These are phyloP conservation scores for Ceratocystis smalleyi DNA, from an alignment of 2,329 filamentous ascomycete genomes.

Conservation along the genomic window DNA sequence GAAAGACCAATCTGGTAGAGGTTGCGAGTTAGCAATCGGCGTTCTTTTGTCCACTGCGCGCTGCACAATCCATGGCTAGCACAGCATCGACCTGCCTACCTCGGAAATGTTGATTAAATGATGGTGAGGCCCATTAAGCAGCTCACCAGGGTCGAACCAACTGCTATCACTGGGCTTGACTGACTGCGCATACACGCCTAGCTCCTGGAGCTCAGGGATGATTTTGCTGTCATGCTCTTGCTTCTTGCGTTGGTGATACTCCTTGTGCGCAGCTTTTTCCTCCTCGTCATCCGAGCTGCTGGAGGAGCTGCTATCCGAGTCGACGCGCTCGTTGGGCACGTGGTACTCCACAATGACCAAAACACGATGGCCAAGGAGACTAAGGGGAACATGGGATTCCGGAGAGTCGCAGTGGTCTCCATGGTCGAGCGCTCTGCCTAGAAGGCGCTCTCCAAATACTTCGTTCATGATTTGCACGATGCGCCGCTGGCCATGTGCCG, in stretches of 20 bases:
- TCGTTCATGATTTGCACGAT: constrained; percentile 51
- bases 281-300: constrained; percentile 31
- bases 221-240: constrained; percentile 38
- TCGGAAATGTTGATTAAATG: constrained; percentile 57
- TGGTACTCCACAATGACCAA: constrained; percentile 55
- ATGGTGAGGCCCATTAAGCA: constrained; percentile 44
- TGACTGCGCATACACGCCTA: constrained; percentile 55
- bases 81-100: not conserved
- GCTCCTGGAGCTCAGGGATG: constrained; percentile 46
- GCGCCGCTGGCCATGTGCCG: constrained; percentile 40
- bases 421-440: constrained; percentile 41
- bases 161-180: constrained; percentile 52
- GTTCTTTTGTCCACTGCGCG: no score
- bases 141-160: constrained; percentile 39
- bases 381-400: constrained; percentile 40
- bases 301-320: constrained; percentile 24
- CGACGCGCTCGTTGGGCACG: constrained; percentile 35
- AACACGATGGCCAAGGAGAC: constrained; percentile 46
- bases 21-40: not conserved
- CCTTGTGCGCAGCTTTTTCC: constrained; percentile 31
- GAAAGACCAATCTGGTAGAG: not conserved
- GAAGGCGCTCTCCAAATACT: constrained; percentile 43
- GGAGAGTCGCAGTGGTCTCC: constrained; percentile 31
- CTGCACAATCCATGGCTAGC: no score
- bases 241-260: constrained; percentile 37